Percentiles rank a stretch among this genome's conserved stretches.
These are phyloP conservation scores for Creolimax fragrantissima DNA, from an alignment of 78 protist genomes.

Conservation along the genomic window DNA sequence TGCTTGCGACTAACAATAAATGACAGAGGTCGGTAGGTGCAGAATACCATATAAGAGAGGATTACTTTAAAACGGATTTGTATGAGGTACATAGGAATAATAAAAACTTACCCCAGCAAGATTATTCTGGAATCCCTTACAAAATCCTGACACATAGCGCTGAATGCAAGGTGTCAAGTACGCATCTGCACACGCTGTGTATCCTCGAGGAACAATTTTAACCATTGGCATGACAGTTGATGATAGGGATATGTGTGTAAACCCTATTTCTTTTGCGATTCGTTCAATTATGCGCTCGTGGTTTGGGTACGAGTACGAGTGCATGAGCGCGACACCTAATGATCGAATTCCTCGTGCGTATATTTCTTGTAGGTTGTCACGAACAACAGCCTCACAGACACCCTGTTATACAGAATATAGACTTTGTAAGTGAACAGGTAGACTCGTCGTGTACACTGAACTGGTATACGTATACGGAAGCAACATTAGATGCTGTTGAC, in stretches of 20 bases:
- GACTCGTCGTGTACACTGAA: no score
- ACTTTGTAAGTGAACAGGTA: no score
- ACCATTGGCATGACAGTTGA: conserved; percentile 16
- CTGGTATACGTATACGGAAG: no score
- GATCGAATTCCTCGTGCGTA: conserved; percentile 33
- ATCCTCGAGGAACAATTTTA: conserved; percentile 77
- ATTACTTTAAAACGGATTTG: no score
- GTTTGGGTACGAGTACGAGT: conserved; percentile 57
- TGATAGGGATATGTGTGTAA: conserved; percentile 69
- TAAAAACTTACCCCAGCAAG: not conserved
- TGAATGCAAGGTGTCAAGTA: conserved; percentile 86
- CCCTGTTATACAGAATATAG: not conserved
- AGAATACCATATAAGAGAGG: no score
- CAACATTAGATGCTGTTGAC: not conserved
- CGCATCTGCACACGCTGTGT: conserved; percentile 89
- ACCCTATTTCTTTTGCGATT: conserved; percentile 72
- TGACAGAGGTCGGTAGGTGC: no score
- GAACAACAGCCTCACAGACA: not conserved
- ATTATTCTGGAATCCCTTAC: conserved; percentile 54
- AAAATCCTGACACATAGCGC: conserved; percentile 48
- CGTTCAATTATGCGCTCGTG: conserved; percentile 73
- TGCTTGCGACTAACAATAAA: no score
- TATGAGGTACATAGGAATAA: no score
- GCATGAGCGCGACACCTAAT: conserved; percentile 77
- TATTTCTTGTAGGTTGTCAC: not conserved